Evolutionary conservation across 2,329 filamentous ascomycete genomes (phyloP).

Genomic region (Lachnellula occidentalis): DNA sequence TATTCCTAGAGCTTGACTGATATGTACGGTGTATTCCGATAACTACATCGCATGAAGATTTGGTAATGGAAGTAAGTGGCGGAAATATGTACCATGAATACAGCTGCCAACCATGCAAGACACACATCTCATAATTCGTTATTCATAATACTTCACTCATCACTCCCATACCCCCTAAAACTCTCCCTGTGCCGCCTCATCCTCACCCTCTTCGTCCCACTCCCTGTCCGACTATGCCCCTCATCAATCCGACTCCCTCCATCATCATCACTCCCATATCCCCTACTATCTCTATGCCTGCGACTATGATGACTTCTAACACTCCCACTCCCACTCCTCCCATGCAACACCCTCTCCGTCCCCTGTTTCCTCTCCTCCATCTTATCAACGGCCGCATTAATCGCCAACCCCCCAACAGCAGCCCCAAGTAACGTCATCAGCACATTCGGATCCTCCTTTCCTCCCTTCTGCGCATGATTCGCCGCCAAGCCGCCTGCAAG

Average conservation of each 20-base stretch:
- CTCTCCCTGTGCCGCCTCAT: too few species aligned
- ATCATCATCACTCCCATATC: neutral
- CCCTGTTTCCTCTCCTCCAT: conserved; percentile 1
- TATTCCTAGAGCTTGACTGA: too few species aligned
- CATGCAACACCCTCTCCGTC: neutral
- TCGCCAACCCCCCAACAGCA: conserved; percentile 8
- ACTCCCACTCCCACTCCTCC: neutral
- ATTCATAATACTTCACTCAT: too few species aligned
- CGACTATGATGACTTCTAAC: neutral
- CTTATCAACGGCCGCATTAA: conserved; percentile 10
- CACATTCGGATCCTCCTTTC: conserved; percentile 1
- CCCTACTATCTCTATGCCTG: neutral
- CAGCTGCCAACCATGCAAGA: too few species aligned
- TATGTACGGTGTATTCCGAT: too few species aligned
- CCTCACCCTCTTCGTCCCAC: too few species aligned
- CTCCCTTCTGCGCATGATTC: neutral
- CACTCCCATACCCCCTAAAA: too few species aligned
- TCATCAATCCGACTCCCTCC: neutral
- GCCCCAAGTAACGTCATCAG: conserved; percentile 8
- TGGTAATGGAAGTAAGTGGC: too few species aligned
- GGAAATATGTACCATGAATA: too few species aligned
- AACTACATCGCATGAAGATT: too few species aligned
- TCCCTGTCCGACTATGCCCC: too few species aligned
- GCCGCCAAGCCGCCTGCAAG: conserved; percentile 7
- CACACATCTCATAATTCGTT: too few species aligned